Conservation (phyloP, 1,284 basidiomycete genomes). For the Ceratobasidium sp. region DNA sequence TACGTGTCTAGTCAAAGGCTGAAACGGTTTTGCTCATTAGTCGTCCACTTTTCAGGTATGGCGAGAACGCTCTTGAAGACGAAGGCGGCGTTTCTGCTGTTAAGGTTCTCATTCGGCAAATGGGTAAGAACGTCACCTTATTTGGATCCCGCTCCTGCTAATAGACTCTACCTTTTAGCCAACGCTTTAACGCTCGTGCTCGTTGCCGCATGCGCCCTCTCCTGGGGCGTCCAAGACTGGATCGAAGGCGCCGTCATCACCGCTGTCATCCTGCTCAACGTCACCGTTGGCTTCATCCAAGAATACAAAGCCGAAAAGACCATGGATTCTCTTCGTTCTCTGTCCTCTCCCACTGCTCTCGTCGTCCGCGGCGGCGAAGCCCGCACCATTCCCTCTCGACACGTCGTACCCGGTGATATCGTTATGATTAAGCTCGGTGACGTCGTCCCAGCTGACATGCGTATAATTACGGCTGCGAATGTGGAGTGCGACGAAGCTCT, state of each 20-base stretch:
- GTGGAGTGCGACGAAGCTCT: slow-evolving; percentile 49
- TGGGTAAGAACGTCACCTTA: slow-evolving; percentile 23
- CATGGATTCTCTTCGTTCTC: slow-evolving; percentile 68
- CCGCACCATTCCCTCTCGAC: slow-evolving; percentile 66
- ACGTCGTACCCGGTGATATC: slow-evolving; percentile 75
- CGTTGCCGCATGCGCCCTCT: slow-evolving; percentile 73
- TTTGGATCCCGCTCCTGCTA: slow-evolving; percentile 12
- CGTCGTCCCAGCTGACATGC: slow-evolving; percentile 71
- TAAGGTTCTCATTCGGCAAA: slow-evolving; percentile 34
- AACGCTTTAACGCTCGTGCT: slow-evolving; percentile 62
- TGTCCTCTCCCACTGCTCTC: slow-evolving; percentile 73
- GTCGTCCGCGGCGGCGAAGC: slow-evolving; percentile 68
- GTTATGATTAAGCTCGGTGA: slow-evolving; percentile 70
- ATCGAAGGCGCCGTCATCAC: slow-evolving; percentile 76
- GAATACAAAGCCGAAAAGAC: slow-evolving; percentile 71
- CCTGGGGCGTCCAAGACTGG: slow-evolving; percentile 73
- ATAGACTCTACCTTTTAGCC: slow-evolving; percentile 51
- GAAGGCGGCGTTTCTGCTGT: slow-evolving; percentile 29
- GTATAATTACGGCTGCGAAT: slow-evolving; percentile 53
- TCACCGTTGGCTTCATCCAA: slow-evolving; percentile 65
- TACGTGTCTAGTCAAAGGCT: slow-evolving; percentile 3
- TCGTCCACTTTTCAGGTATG: slow-evolving; percentile 22
- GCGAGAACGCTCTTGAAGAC: slow-evolving; percentile 44
- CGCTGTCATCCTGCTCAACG: slow-evolving; percentile 66
- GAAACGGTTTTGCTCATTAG: background rate